Evolutionary conservation across 805 yeast genomes (phyloP).

Genomic region (Candida chauliodis): DNA sequence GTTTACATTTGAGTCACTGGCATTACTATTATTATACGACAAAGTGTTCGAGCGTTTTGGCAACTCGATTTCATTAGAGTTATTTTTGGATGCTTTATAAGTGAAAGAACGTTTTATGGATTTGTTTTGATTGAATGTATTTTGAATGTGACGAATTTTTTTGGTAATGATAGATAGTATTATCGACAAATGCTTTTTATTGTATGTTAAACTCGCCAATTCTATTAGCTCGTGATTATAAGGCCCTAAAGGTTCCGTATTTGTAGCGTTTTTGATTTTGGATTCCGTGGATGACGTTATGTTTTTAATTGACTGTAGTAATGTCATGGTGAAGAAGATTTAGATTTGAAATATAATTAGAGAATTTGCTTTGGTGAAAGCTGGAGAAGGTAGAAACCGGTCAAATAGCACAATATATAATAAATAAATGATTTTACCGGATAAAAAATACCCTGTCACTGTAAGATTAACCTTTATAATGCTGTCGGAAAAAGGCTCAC

Average conservation of each 20-base stretch:
- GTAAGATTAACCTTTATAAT: too few species aligned
- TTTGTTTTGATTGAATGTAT: neutral
- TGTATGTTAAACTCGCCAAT: constrained; percentile 44
- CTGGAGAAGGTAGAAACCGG: too few species aligned
- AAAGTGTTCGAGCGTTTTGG: constrained; percentile 9
- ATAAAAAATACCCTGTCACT: too few species aligned
- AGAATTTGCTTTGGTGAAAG: too few species aligned
- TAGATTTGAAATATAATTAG: too few species aligned
- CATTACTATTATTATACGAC: neutral
- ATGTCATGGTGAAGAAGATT: too few species aligned
- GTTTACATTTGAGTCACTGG: constrained; percentile 2
- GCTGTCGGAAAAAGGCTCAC: too few species aligned
- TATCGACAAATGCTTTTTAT: constrained; percentile 33
- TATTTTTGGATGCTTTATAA: neutral
- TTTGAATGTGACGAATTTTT: constrained; percentile 23
- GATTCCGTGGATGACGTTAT: constrained; percentile 12
- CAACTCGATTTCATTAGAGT: neutral
- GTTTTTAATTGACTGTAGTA: constrained; percentile 11
- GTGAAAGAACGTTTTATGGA: constrained; percentile 2
- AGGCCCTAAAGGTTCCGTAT: constrained; percentile 52
- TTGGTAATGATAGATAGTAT: constrained; percentile 40
- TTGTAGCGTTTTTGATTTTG: constrained; percentile 35
- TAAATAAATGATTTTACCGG: too few species aligned
- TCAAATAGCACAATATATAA: too few species aligned
- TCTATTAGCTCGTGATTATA: constrained; percentile 54